A percentile compares a stretch with the other conserved stretches of the same genome.
These are phyloP conservation scores for Solanum tacnaense DNA, from an alignment of 257 asterid genomes.

Conservation along the genomic window DNA sequence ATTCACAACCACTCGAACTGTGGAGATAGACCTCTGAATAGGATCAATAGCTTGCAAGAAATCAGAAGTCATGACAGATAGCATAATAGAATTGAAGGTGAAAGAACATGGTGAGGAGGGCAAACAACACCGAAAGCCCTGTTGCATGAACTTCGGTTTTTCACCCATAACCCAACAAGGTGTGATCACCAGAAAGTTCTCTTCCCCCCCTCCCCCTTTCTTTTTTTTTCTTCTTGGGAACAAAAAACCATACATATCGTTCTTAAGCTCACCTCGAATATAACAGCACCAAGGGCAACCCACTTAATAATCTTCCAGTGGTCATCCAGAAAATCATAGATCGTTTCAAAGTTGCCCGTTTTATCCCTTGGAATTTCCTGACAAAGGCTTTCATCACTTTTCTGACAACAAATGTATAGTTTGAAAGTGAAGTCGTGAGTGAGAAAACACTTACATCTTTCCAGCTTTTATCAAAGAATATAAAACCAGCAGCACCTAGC, in stretches of 20 bases:
- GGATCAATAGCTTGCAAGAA: not conserved
- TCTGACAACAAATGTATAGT: not conserved
- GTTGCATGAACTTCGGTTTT: not conserved
- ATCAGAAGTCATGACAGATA: not conserved
- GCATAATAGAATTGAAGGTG: not conserved
- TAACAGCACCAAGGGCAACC: constrained; percentile 74
- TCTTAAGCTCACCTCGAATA: constrained; percentile 46
- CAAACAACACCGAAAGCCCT: not conserved
- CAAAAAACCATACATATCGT: not conserved
- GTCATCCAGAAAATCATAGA: constrained; percentile 52
- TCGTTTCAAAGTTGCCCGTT: constrained; percentile 50
- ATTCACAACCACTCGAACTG: not conserved
- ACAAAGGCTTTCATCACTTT: not conserved
- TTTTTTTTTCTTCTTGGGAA: not conserved
- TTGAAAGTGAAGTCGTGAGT: constrained; percentile 1
- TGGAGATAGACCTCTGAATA: not conserved
- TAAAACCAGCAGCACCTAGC: constrained; percentile 74
- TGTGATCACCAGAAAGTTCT: not conserved
- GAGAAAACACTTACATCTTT: constrained; percentile 42
- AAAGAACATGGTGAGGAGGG: not conserved
- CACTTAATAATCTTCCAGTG: constrained; percentile 74
- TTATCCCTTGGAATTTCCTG: constrained; percentile 66
- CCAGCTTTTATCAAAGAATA: constrained; percentile 94
- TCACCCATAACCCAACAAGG: not conserved
- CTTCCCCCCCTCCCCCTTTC: not conserved